Base-by-base conservation (phyloP, 176 grass and related monocot species). In the Ananas comosus region DNA sequence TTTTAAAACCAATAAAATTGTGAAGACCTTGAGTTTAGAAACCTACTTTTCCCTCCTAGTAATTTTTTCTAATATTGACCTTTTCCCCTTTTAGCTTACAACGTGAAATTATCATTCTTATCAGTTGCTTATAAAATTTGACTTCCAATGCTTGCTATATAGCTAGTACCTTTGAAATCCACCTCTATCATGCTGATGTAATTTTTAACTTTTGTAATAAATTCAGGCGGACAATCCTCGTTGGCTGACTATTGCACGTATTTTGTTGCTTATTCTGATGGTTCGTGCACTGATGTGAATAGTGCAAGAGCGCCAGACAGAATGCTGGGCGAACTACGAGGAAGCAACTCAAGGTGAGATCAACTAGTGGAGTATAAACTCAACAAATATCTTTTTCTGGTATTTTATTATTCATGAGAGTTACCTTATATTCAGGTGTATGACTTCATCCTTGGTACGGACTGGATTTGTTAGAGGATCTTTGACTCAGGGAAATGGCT, bases 171-270 rank as follows among this genome's bases (percentile, higher is more conserved):
- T 59, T 59, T 9, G 7, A 21, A 59, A 21, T 59, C 56, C 8
- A 9, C 33, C 5, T 42, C 33, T 42, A 42, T 42, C 33, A 42
- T 42, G 33, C 6, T 42, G 7, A 7, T 42, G 33, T 42, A 0
- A 7, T 6, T 42, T 42, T 42, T 4, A 42, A 42, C 22, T 28
- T 13, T 69, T 58, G 65, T 54, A 28, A 42, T 10, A 19, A 51
- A 42, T 6, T 53, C 77, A 97, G 94, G 94, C 72, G 94, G 94
- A 3, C 94, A 97, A 77, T 97, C 94, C 67, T 99, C 95, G 64
- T 88, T 99, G 88, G 95, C 95, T 68, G 95, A 99, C 80, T 99
- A 99, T 78, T 99, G 95, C 73, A 99, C 95, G 21, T 99, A 99
- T 77, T 93, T 88, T 53, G 90, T 99, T 70, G 95, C 95, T 73